These are phyloP conservation scores for Camellia japonica DNA, from an alignment of 148 eudicot genomes.

Conservation along the genomic window DNA sequence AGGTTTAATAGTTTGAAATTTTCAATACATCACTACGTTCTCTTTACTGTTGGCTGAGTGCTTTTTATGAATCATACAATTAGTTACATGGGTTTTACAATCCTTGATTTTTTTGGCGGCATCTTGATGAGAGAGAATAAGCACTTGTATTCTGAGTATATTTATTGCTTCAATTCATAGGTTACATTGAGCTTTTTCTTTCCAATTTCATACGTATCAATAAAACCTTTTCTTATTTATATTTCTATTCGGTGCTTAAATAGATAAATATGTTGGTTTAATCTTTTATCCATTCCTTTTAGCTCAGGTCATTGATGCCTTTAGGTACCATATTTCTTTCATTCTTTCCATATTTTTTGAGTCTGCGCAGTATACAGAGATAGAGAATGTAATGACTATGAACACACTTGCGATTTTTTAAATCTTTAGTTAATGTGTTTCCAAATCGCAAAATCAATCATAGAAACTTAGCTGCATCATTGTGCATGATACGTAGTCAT, in stretches of 20 bases:
- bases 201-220: not conserved
- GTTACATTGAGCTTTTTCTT: slow-evolving; percentile 10
- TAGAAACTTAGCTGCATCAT: not conserved
- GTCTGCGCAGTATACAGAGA: not conserved
- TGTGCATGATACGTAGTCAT: not conserved
- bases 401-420: too few relatives aligned
- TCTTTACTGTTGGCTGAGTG: slow-evolving; percentile 24
- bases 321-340: not conserved
- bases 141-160: slow-evolving; percentile 18
- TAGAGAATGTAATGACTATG: not conserved
- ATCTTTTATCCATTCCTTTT: not conserved
- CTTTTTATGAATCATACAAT: slow-evolving; percentile 21
- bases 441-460: not conserved
- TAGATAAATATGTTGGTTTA: not conserved
- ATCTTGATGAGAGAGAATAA: slow-evolving; percentile 24
- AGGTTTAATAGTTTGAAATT: slow-evolving; percentile 48
- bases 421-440: not conserved
- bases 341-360: not conserved
- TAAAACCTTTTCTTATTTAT: not conserved
- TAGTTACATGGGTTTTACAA: slow-evolving; percentile 22
- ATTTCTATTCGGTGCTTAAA: not conserved
- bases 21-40: slow-evolving; percentile 40
- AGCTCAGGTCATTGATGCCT: not conserved
- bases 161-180: slow-evolving; percentile 17
- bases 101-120: slow-evolving; percentile 30